Conservation (phyloP, 345 rosid species). For the Eucalyptus pumila region DNA sequence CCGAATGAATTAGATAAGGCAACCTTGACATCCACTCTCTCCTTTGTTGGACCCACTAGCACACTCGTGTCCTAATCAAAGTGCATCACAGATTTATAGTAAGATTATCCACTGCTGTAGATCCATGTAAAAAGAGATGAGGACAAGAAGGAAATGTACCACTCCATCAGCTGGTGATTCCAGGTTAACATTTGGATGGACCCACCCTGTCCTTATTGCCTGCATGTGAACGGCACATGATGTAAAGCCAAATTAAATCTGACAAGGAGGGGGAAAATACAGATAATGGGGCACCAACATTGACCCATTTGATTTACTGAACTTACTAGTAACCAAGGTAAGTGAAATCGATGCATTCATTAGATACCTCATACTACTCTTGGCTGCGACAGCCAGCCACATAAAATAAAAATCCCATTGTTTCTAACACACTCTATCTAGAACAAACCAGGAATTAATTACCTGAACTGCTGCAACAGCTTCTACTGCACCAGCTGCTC, state of each 20-base stretch:
- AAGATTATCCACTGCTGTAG: neutral
- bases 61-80: constrained; percentile 47
- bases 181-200: constrained; percentile 90
- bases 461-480: constrained; percentile 88
- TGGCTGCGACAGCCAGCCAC: neutral
- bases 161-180: constrained; percentile 75
- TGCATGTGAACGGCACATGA: constrained; percentile 1
- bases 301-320: neutral
- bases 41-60: constrained; percentile 81
- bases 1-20: constrained; percentile 92
- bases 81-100: neutral
- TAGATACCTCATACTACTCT: neutral
- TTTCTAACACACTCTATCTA: neutral
- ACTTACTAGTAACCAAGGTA: neutral
- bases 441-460: neutral
- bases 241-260: neutral
- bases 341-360: neutral
- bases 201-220: constrained; percentile 95
- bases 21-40: constrained; percentile 66
- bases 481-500: constrained; percentile 95
- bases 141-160: constrained; percentile 25
- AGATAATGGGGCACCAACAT: neutral
- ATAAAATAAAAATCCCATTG: neutral
- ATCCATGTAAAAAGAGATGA: neutral
- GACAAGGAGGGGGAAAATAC: neutral